These are phyloP conservation scores for Phytophthora ramorum DNA, from an alignment of 352 stramenopile species.

Conservation along the genomic window DNA sequence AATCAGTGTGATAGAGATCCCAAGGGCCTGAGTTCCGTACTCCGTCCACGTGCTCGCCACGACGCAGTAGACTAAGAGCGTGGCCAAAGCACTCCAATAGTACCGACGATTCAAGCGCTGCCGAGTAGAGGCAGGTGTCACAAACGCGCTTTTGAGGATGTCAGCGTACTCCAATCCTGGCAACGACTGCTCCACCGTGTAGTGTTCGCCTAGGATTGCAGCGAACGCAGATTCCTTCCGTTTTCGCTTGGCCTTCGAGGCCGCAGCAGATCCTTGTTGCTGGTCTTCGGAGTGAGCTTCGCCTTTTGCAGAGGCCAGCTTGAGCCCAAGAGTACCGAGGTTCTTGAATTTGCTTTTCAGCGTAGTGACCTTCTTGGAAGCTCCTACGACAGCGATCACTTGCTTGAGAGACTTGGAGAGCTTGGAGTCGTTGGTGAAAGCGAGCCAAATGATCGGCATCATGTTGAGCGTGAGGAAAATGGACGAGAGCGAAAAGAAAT, in stretches of 20 bases:
- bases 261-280: not conserved
- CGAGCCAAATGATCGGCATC: constrained; percentile 92
- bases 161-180: constrained; percentile 76
- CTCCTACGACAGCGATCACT: constrained; percentile 76
- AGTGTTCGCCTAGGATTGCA: constrained; percentile 78
- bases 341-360: constrained; percentile 89
- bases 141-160: constrained; percentile 83
- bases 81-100: constrained; percentile 54
- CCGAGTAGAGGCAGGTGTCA: constrained; percentile 61
- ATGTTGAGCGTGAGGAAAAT: constrained; percentile 90
- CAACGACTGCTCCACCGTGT: constrained; percentile 79
- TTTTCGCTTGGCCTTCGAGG: constrained; percentile 25
- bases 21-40: constrained; percentile 69
- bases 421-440: constrained; percentile 91
- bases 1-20: constrained; percentile 71
- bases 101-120: constrained; percentile 56
- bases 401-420: constrained; percentile 84
- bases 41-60: constrained; percentile 59
- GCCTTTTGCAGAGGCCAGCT: constrained; percentile 65
- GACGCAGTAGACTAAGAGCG: constrained; percentile 66
- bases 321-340: constrained; percentile 76
- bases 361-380: constrained; percentile 78
- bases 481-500: constrained; percentile 81
- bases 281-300: constrained; percentile 19
- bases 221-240: constrained; percentile 78